phyloP scores from a whole-genome alignment of 129 eudicot genomes.

The Pseudognaphalium luteoalbum region DNA sequence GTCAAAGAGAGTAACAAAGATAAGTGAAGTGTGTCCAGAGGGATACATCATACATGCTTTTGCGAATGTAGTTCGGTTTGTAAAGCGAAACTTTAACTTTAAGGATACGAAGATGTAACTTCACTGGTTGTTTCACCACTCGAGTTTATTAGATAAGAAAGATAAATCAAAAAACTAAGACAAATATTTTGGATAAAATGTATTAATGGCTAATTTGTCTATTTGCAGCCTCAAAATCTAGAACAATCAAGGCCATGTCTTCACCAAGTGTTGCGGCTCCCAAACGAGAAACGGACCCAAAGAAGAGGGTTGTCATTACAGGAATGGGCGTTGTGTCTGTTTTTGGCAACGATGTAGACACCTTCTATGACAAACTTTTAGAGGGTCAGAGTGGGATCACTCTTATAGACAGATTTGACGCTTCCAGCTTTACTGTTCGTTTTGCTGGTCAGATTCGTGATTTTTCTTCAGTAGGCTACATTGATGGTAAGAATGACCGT shows the following conservation, averaged over 20 bases:
- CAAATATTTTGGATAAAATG: neutral
- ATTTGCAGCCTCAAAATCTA: slow-evolving; percentile 43
- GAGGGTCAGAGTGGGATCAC: slow-evolving; percentile 71
- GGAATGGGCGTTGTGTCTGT: slow-evolving; percentile 83
- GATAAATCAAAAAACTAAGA: neutral
- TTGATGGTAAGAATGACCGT: slow-evolving; percentile 76
- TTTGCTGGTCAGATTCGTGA: slow-evolving; percentile 73
- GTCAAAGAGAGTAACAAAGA: neutral
- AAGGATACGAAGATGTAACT: neutral
- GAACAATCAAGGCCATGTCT: slow-evolving; percentile 58
- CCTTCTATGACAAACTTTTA: slow-evolving; percentile 61
- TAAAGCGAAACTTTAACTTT: neutral
- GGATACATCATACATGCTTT: too few species aligned
- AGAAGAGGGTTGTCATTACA: slow-evolving; percentile 67
- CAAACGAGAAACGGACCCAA: slow-evolving; percentile 74
- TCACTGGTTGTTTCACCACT: neutral
- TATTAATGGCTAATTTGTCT: neutral
- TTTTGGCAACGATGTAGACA: slow-evolving; percentile 59
- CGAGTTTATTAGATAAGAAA: neutral
- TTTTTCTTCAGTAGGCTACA: slow-evolving; percentile 69
- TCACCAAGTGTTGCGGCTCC: slow-evolving; percentile 63
- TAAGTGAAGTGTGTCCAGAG: too few species aligned
- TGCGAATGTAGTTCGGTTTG: neutral
- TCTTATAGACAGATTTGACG: slow-evolving; percentile 59
- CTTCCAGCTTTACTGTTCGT: slow-evolving; percentile 53